Conservation (phyloP, 768 basidiomycete species). For the Mrakia gelida region DNA sequence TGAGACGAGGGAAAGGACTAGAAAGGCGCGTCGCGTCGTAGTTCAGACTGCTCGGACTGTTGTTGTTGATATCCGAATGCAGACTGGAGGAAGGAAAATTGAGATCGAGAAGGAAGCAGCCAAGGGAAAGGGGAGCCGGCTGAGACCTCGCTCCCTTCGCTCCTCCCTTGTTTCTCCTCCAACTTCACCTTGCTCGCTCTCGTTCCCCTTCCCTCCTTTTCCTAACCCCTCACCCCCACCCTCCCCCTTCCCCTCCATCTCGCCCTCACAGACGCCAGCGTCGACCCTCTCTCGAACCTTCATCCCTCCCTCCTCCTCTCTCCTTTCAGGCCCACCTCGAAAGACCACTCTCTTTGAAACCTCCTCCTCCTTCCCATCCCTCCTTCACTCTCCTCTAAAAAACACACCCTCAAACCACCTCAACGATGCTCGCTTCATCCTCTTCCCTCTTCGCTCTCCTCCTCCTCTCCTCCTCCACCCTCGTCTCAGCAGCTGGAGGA, state of each 20-base stretch:
- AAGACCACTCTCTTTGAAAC: background rate
- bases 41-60: too few relatives aligned
- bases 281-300: background rate
- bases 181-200: background rate
- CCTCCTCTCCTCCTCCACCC: constrained; percentile 1
- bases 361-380: background rate
- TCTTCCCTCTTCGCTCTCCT: constrained; percentile 4
- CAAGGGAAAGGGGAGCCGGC: too few relatives aligned
- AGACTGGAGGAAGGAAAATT: too few relatives aligned
- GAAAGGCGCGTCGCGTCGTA: too few relatives aligned
- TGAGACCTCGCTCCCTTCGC: background rate
- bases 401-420: too few relatives aligned
- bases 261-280: too few relatives aligned
- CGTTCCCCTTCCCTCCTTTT: background rate
- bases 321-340: background rate
- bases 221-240: background rate
- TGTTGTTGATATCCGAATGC: too few relatives aligned
- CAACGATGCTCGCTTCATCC: background rate
- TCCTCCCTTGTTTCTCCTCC: background rate
- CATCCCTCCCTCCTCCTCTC: background rate
- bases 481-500: constrained; percentile 9
- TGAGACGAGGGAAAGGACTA: too few relatives aligned
- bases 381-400: too few relatives aligned
- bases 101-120: too few relatives aligned
- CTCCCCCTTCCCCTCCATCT: background rate